These are phyloP conservation scores for Diplodia sapinea DNA, from an alignment of 2,329 filamentous ascomycete species.

Conservation along the genomic window DNA sequence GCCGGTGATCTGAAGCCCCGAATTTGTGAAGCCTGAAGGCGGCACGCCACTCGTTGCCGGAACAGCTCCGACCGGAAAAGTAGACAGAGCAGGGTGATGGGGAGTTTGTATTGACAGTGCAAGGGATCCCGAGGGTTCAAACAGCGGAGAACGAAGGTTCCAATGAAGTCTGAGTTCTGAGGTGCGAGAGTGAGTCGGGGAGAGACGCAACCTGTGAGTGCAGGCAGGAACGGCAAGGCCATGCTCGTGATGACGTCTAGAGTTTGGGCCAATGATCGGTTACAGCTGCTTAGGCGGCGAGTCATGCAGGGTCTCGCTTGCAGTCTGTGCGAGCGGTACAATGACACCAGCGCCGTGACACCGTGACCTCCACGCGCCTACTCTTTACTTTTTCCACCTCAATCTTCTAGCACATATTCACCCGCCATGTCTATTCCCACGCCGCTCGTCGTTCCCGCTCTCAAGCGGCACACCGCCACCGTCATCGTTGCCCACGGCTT, in stretches of 20 bases:
- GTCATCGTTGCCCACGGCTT: slow-evolving; percentile 94
- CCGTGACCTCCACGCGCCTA: slow-evolving; percentile 16
- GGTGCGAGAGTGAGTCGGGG: background rate
- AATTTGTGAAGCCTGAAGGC: background rate
- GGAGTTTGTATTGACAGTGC: background rate
- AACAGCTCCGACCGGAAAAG: slow-evolving; percentile 1
- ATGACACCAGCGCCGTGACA: slow-evolving; percentile 4
- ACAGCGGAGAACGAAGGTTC: background rate
- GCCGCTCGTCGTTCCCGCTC: slow-evolving; percentile 74
- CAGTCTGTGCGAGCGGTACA: background rate
- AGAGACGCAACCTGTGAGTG: background rate
- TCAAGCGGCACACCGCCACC: slow-evolving; percentile 86
- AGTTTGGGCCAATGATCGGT: slow-evolving; percentile 25
- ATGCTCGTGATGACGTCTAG: slow-evolving; percentile 28
- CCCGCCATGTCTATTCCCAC: slow-evolving; percentile 38
- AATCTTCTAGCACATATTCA: too few relatives aligned
- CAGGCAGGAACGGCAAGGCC: background rate
- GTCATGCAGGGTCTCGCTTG: slow-evolving; percentile 29
- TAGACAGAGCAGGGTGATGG: background rate
- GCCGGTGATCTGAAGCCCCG: too few relatives aligned
- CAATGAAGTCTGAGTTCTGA: background rate
- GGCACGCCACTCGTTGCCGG: slow-evolving; percentile 1
- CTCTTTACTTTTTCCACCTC: background rate
- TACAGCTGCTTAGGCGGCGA: background rate
- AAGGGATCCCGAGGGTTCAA: background rate